Base-by-base conservation (phyloP, 495 filamentous ascomycete species). In the Annulohypoxylon stygium region DNA sequence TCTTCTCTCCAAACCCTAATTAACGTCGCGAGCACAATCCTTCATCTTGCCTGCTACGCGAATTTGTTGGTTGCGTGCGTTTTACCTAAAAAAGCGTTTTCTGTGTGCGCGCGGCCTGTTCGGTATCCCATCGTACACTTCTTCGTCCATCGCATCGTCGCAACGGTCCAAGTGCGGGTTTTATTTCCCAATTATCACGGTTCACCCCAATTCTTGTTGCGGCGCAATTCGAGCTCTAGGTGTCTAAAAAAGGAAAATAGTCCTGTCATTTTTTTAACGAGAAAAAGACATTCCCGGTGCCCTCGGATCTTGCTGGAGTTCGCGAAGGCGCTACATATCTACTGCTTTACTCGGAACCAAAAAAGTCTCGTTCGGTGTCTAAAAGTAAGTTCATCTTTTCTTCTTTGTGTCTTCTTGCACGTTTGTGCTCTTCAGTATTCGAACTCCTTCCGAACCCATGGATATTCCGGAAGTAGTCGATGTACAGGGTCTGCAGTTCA, bases 41-140 rank as follows among this genome's bases (percentile, higher is more conserved):
- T 70, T 63, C 77, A 76, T 66, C 76, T 77, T 76, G 80, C 77
- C 75, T 79, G 80, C 79, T 78, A 81, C 81, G 79, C 78, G 81
- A 81, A 81, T 81, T 80, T 73, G 83, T 83, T 81, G 80, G 79
- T 80, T 79, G 70, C 78, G 68, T 74, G 70, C 77, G 72, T 81
- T 81, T 76, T 78, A 79, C 76, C 67, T 74, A 53, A 54, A 74
- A 71, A 68, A 76, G 67, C 76, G 75, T 81, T 81, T 79, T 75
- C 74, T 78, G 69, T 75, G 76, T 75, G 75, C 70, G 73, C 71
- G 75, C 73, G 65, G 79, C 79, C 75, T 76, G 61, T 65, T 76
- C 75, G 70, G 65, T 69, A 69, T 75, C 70, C 71, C 76, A 57
- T 69, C 62, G 51, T 70, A 54, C n/a, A 60, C 57, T 60, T 59